phyloP scores from a whole-genome alignment of 2,329 filamentous ascomycete species.

The Colletotrichum orbiculare region DNA sequence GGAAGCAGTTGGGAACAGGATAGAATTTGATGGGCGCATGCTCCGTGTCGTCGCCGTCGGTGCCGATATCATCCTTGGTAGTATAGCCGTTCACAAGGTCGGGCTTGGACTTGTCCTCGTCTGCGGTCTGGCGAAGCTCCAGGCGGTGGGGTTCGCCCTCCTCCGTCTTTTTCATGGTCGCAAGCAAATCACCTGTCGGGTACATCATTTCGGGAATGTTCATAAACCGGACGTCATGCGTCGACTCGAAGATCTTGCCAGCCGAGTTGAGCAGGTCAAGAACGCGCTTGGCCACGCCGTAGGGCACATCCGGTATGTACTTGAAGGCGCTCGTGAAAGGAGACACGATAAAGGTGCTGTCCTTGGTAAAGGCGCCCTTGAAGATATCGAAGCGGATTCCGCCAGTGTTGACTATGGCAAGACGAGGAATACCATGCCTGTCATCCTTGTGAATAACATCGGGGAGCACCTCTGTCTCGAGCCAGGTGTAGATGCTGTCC shows the following conservation, averaged over 20 bases:
- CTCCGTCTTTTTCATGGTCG: conserved; percentile 29
- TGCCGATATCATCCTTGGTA: conserved; percentile 84
- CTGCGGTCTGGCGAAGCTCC: conserved; percentile 48
- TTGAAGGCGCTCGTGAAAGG: conserved; percentile 86
- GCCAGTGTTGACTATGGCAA: conserved; percentile 89
- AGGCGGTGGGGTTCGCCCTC: conserved; percentile 42
- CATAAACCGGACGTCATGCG: conserved; percentile 58
- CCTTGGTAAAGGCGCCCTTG: conserved; percentile 88
- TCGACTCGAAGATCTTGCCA: conserved; percentile 58
- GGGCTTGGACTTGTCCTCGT: conserved; percentile 46
- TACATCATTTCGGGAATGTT: conserved; percentile 60
- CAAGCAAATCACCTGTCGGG: conserved; percentile 38
- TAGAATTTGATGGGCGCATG: conserved; percentile 82
- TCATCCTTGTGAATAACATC: conserved; percentile 68
- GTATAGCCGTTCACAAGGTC: conserved; percentile 79
- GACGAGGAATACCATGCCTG: conserved; percentile 69
- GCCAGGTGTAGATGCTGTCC: conserved; percentile 83
- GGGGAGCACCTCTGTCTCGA: conserved; percentile 80
- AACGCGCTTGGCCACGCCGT: conserved; percentile 77
- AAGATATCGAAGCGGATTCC: conserved; percentile 96
- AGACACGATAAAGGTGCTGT: conserved; percentile 86
- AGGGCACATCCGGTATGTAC: conserved; percentile 84
- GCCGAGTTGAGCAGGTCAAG: conserved; percentile 67
- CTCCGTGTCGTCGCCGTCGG: conserved; percentile 89
- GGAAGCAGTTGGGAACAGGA: conserved; percentile 84